Conservation (phyloP, 2,329 filamentous ascomycete genomes). For the Arthrobotrys entomopaga region DNA sequence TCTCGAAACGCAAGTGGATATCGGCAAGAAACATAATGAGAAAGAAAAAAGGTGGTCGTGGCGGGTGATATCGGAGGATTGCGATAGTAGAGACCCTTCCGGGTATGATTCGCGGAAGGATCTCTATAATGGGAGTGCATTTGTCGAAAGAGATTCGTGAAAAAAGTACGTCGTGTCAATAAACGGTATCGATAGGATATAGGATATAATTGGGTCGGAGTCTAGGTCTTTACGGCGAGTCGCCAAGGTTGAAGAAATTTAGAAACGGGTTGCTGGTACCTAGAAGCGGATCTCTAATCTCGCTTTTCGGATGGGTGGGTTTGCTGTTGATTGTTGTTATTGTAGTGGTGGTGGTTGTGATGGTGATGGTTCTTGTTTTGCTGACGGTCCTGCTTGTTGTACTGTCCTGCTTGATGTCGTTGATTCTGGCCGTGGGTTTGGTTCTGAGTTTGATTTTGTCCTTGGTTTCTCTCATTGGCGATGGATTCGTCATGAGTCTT, state of each 20-base stretch:
- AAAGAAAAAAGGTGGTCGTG: slow-evolving; percentile 1
- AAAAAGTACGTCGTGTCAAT: slow-evolving; percentile 17
- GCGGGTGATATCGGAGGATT: slow-evolving; percentile 13
- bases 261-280: not conserved
- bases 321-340: slow-evolving; percentile 36
- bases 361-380: slow-evolving; percentile 53
- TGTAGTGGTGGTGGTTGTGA: slow-evolving; percentile 31
- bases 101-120: not conserved
- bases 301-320: slow-evolving; percentile 38
- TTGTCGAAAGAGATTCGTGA: slow-evolving; percentile 44
- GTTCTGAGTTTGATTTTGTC: slow-evolving; percentile 33
- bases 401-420: slow-evolving; percentile 39
- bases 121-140: slow-evolving; percentile 16
- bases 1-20: slow-evolving; percentile 37
- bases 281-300: slow-evolving; percentile 46
- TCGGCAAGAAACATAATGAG: slow-evolving; percentile 19
- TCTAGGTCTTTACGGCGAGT: not conserved
- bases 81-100: not conserved
- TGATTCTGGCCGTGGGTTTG: slow-evolving; percentile 23
- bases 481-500: slow-evolving; percentile 97
- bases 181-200: not conserved
- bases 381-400: slow-evolving; percentile 49
- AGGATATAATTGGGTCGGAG: not conserved
- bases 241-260: not conserved
- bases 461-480: slow-evolving; percentile 55